These are phyloP conservation scores for Fusarium sacchari DNA, from an alignment of 2,329 filamentous ascomycete species.

Conservation along the genomic window DNA sequence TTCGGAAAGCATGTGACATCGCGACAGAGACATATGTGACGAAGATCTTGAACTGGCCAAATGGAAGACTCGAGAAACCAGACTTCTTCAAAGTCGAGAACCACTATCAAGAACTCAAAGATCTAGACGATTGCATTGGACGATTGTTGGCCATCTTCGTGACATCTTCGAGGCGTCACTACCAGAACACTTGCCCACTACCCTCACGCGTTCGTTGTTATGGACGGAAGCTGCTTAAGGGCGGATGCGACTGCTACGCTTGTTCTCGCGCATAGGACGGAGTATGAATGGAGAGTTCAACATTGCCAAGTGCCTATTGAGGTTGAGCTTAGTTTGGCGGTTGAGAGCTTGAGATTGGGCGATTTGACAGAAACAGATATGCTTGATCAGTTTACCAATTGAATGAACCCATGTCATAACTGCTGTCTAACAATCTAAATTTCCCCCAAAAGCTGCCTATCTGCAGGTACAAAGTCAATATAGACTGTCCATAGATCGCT, in stretches of 20 bases:
- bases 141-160: neutral
- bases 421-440: no score
- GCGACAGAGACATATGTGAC: neutral
- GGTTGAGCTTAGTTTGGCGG: neutral
- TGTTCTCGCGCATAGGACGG: neutral
- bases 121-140: fast-evolving
- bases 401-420: neutral
- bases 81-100: neutral
- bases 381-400: neutral
- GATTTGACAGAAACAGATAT: neutral
- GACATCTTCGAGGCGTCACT: neutral
- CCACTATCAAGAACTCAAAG: fast-evolving
- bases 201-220: neutral
- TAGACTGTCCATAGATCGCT: neutral
- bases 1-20: neutral
- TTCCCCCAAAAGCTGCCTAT: no score
- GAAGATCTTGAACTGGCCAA: neutral
- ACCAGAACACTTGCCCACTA: neutral
- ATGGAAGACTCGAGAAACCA: neutral
- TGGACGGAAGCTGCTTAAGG: neutral
- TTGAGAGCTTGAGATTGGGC: neutral
- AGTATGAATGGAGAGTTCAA: neutral
- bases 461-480: no score
- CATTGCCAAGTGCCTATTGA: neutral
- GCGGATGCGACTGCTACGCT: fast-evolving